Conservation (phyloP, 257 asterid species). For the Solanum pinnatisectum region DNA sequence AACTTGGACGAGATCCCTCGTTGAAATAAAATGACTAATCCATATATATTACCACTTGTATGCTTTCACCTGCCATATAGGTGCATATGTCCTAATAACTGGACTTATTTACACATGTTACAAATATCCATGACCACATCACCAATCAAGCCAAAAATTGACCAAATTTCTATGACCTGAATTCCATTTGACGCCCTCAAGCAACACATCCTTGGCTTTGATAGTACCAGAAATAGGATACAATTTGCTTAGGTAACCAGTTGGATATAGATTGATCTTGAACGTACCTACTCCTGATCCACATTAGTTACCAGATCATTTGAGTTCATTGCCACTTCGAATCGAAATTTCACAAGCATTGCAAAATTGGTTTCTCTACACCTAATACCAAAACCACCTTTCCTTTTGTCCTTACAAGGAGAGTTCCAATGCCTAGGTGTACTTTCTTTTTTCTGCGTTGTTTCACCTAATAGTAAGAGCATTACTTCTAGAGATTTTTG, state of each 20-base stretch:
- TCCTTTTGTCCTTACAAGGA: not conserved
- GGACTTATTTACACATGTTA: not conserved
- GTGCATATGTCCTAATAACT: not conserved
- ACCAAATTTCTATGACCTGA: not conserved
- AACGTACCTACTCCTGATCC: not conserved
- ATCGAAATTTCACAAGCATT: not conserved
- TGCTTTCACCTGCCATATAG: not conserved
- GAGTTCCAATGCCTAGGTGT: not conserved
- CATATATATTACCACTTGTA: not conserved
- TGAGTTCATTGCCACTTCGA: not conserved
- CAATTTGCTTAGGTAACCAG: not conserved
- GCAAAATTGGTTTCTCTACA: not conserved
- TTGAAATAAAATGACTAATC: not conserved
- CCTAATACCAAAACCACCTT: not conserved
- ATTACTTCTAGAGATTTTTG: not conserved
- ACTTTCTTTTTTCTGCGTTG: not conserved
- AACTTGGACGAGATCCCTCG: not conserved
- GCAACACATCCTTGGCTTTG: not conserved
- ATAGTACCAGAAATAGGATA: not conserved
- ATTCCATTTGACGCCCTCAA: not conserved
- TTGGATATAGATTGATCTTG: not conserved
- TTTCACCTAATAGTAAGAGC: not conserved
- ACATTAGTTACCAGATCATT: too few species aligned
- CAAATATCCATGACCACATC: not conserved
- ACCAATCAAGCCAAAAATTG: not conserved